These are phyloP conservation scores for Papiliotrema flavescens DNA, from an alignment of 1,284 basidiomycete genomes.

Conservation along the genomic window DNA sequence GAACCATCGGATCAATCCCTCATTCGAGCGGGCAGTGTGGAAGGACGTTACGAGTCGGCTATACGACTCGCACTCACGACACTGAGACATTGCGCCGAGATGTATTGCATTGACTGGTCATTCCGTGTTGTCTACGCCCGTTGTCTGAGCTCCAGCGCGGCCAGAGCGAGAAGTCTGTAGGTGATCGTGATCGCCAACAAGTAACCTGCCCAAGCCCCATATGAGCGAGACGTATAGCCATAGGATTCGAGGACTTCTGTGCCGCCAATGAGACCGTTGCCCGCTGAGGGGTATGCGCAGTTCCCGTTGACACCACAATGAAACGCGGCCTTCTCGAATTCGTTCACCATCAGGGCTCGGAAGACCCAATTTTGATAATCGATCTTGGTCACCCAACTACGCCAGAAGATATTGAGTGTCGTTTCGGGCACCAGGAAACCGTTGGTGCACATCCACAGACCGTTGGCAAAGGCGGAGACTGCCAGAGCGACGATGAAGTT, in stretches of 20 bases:
- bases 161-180: constrained; percentile 34
- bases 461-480: constrained; percentile 57
- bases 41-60: no score
- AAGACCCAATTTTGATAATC: constrained; percentile 49
- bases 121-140: no score
- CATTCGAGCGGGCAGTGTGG: no score
- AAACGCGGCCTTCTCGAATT: constrained; percentile 21
- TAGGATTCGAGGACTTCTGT: constrained; percentile 5
- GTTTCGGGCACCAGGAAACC: constrained; percentile 14
- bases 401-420: constrained; percentile 6
- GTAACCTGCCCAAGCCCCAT: constrained; percentile 30
- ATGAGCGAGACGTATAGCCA: constrained; percentile 7
- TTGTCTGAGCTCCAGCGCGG: background rate
- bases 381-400: constrained; percentile 33
- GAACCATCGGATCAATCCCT: no score
- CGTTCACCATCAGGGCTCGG: constrained; percentile 41
- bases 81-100: no score
- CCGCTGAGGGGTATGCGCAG: background rate
- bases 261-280: constrained; percentile 25
- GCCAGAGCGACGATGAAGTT: constrained; percentile 63
- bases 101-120: no score
- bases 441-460: constrained; percentile 59
- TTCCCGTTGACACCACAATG: constrained; percentile 3
- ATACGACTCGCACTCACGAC: no score
- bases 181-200: constrained; percentile 43